Base-by-base conservation (phyloP, 805 yeast genomes). In the Yamadazyma nakazawae region DNA sequence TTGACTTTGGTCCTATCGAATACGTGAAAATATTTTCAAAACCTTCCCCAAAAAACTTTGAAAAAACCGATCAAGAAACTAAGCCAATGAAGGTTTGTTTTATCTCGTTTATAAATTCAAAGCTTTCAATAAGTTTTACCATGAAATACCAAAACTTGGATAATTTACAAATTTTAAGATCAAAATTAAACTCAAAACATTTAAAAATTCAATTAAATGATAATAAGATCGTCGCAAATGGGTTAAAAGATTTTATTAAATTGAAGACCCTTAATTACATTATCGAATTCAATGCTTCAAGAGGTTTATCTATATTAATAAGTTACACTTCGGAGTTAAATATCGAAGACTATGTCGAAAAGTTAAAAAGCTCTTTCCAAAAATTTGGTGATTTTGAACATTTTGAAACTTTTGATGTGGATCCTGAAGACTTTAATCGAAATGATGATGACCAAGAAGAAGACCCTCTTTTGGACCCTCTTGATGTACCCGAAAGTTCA, bases 1-100 rank as follows among this genome's bases (percentile, higher is more conserved):
- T 83, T 9, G 78, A 77, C 37, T 72, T 60, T 57, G 88, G 86
- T 3, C 85, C 88, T 0, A 72, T 84, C 31, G 90, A 84, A 59
- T 78, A 78, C 54, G 72, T 81, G 50, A 72, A 74, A 45, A 58
- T 78, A 47, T 60, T 70, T 47, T 56, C 65, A 14, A 62, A 56
- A 34, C 59, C 62, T 12, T 59, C 68, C 8, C 65, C 67, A 9
- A 50, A 61, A 12, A 67, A 70, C 17, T 42, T 64, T 21, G 56
- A 59, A 31, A 58, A 53, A 17, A 52, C 34, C 32, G 45, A 43
- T 25, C 31, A 36, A 35, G 19, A 13, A 18, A 32, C 36, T n/a
- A 45, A 45, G 21, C 5, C 17, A 21, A 38, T 54, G 12, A 62
- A 69, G 42, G 53, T 59, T 17, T 70, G 75, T 48, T 62, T 57